Evolutionary conservation across 1,284 basidiomycete genomes (phyloP).

Genomic region (Schizopora paradoxa): DNA sequence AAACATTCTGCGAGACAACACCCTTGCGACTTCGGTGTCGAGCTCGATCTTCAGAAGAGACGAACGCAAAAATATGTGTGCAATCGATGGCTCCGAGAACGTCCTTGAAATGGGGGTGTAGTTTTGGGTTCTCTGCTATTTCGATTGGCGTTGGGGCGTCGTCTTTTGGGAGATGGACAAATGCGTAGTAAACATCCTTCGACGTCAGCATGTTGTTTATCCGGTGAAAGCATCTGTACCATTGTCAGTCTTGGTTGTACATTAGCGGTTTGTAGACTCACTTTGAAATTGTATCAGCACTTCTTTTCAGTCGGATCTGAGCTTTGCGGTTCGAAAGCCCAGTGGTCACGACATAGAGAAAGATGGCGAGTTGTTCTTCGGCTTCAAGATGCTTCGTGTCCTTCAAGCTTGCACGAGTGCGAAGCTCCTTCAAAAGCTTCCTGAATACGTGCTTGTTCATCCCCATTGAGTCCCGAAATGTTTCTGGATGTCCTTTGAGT

Average conservation of each 20-base stretch:
- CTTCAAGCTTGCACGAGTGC: background rate
- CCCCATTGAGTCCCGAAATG: slow-evolving; percentile 10
- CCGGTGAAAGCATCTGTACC: slow-evolving; percentile 17
- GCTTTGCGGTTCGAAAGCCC: slow-evolving; percentile 2
- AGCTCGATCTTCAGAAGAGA: slow-evolving; percentile 22
- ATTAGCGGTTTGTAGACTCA: background rate
- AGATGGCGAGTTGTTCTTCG: slow-evolving; percentile 16
- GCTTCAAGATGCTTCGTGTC: background rate
- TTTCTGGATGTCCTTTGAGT: background rate
- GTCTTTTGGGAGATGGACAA: slow-evolving; percentile 24
- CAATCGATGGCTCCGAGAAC: slow-evolving; percentile 38
- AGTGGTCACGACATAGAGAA: slow-evolving; percentile 10
- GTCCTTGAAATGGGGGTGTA: slow-evolving; percentile 33
- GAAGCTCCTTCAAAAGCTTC: background rate
- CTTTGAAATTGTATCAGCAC: slow-evolving; percentile 19
- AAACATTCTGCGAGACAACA: slow-evolving; percentile 30
- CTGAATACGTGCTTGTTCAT: slow-evolving; percentile 17
- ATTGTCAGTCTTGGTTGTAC: background rate
- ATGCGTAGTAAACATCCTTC: slow-evolving; percentile 15
- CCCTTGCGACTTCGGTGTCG: slow-evolving; percentile 32
- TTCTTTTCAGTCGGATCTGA: slow-evolving; percentile 15
- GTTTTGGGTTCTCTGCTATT: slow-evolving; percentile 29
- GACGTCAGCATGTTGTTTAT: slow-evolving; percentile 9
- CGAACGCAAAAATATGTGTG: slow-evolving; percentile 29
- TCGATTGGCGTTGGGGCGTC: slow-evolving; percentile 2